A percentile compares a stretch with the other conserved stretches of the same genome.
Conservation (phyloP, 768 basidiomycete genomes). For the Suillus subaureus region DNA sequence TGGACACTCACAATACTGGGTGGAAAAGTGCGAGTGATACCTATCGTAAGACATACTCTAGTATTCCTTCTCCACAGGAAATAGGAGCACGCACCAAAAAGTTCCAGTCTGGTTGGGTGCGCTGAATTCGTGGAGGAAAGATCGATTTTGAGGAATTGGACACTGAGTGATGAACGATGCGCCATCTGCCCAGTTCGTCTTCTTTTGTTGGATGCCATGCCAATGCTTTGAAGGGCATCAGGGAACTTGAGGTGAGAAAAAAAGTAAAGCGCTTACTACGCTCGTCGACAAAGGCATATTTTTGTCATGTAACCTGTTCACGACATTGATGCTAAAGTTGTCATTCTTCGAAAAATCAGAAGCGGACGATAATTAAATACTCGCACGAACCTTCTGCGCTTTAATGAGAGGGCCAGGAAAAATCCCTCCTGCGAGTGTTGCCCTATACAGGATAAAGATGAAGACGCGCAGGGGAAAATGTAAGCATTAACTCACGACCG, state of each 20-base stretch:
- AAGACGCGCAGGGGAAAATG: not conserved
- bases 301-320: slow-evolving; percentile 33
- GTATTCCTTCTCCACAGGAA: not conserved
- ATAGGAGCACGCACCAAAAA: slow-evolving; percentile 35
- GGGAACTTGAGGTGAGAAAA: not conserved
- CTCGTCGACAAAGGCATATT: slow-evolving; percentile 38
- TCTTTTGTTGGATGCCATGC: slow-evolving; percentile 38
- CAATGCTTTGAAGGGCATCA: slow-evolving; percentile 27
- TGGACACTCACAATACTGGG: slow-evolving; percentile 41
- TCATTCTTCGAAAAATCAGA: slow-evolving; percentile 25
- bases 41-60: slow-evolving; percentile 12
- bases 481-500: slow-evolving; percentile 32
- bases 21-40: slow-evolving; percentile 44
- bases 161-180: slow-evolving; percentile 47
- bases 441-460: slow-evolving; percentile 24
- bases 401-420: slow-evolving; percentile 53
- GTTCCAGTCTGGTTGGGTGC: slow-evolving; percentile 43
- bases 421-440: slow-evolving; percentile 46
- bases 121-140: slow-evolving; percentile 46
- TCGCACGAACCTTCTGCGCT: slow-evolving; percentile 39
- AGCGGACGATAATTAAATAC: not conserved
- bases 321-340: slow-evolving; percentile 39
- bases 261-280: slow-evolving; percentile 32
- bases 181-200: slow-evolving; percentile 41
- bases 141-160: slow-evolving; percentile 41